A percentile compares a stretch with the other conserved stretches of the same genome.
Conservation (phyloP, 306 rosid genomes). For the Geum urbanum region DNA sequence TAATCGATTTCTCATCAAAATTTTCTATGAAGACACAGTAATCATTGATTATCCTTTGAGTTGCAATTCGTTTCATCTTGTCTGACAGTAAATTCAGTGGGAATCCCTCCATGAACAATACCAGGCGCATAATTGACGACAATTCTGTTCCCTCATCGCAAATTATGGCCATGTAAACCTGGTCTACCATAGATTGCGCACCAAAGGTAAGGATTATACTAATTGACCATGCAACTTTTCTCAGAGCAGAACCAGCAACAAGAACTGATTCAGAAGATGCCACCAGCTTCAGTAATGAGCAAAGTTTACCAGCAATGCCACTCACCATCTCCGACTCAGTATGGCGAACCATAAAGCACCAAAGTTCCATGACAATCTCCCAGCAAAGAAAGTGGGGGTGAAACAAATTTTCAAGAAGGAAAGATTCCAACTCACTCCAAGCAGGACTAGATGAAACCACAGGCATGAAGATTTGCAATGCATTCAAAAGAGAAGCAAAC, state of each 20-base stretch:
- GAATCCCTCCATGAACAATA: slow-evolving; percentile 74
- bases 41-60: slow-evolving; percentile 48
- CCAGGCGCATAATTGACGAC: slow-evolving; percentile 46
- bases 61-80: slow-evolving; percentile 43
- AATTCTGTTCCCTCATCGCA: slow-evolving; percentile 47
- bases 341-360: slow-evolving; percentile 77
- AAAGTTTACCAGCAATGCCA: slow-evolving; percentile 43
- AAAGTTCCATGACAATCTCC: slow-evolving; percentile 87
- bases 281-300: slow-evolving; percentile 59
- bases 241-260: slow-evolving; percentile 49
- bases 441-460: slow-evolving; percentile 60
- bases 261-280: slow-evolving; percentile 61
- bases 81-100: slow-evolving; percentile 66
- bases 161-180: slow-evolving; percentile 49
- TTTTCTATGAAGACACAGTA: slow-evolving; percentile 54
- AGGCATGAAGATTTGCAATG: slow-evolving; percentile 68
- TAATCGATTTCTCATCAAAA: slow-evolving; percentile 47
- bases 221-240: slow-evolving; percentile 75
- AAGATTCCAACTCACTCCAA: slow-evolving; percentile 63
- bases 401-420: slow-evolving; percentile 71
- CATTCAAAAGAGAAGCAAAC: slow-evolving; percentile 56
- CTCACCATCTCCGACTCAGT: slow-evolving; percentile 54
- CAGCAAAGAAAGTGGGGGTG: slow-evolving; percentile 92
- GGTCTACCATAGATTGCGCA: slow-evolving; percentile 47
- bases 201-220: slow-evolving; percentile 56